phyloP scores from a whole-genome alignment of 176 grass and related monocot species.

The Zea luxurians region DNA sequence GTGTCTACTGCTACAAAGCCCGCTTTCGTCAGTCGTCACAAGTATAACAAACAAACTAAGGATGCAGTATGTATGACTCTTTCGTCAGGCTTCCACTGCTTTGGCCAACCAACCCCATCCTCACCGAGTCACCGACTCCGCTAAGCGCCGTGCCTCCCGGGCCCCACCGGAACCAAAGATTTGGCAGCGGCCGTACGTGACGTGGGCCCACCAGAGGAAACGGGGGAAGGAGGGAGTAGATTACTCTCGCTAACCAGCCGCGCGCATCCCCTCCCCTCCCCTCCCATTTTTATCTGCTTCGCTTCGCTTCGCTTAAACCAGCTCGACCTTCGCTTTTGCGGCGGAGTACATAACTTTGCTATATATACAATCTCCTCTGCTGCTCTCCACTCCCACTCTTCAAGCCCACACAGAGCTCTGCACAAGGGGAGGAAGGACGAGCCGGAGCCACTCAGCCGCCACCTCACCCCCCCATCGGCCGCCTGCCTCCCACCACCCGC shows the following conservation, averaged over 20 bases:
- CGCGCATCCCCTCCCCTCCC: background rate
- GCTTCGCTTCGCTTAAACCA: conserved; percentile 3
- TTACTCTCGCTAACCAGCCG: background rate
- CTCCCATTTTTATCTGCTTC: conserved; percentile 6
- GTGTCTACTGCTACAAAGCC: background rate
- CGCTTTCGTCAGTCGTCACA: background rate
- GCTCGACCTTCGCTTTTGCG: background rate
- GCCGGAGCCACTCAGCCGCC: conserved; percentile 31
- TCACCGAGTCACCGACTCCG: conserved; percentile 13
- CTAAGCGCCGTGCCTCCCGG: background rate
- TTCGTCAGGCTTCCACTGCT: background rate
- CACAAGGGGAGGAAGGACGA: background rate
- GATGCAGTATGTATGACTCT: background rate
- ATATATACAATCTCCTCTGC: conserved; percentile 30
- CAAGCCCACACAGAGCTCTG: conserved; percentile 12
- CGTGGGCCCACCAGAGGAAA: conserved; percentile 15
- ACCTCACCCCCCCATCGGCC: conserved; percentile 1
- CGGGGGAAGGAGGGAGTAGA: background rate
- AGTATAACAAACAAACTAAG: background rate
- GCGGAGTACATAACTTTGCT: background rate
- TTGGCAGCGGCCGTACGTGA: conserved; percentile 5
- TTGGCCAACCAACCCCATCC: conserved; percentile 19
- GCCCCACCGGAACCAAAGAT: background rate
- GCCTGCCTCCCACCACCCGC: conserved; percentile 1
- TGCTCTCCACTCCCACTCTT: background rate